Percentiles rank a stretch among this genome's conserved stretches.
Conservation (phyloP, 768 basidiomycete genomes). For the Mycena epipterygia region DNA sequence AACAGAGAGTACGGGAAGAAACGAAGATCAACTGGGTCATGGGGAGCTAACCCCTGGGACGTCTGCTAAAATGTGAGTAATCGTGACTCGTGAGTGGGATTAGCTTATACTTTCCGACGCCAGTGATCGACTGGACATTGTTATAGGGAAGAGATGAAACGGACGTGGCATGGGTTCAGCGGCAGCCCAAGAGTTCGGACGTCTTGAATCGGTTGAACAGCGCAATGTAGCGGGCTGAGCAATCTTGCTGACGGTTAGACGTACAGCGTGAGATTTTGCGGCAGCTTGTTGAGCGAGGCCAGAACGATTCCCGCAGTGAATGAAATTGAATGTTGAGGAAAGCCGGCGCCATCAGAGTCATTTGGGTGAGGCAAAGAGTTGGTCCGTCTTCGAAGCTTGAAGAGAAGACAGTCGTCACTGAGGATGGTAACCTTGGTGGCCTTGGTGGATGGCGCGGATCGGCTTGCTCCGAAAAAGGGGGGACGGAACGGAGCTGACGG, state of each 20-base stretch:
- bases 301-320: too few species aligned
- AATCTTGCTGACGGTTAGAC: too few species aligned
- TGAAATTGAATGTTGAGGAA: not conserved
- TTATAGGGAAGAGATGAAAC: not conserved
- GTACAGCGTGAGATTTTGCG: too few species aligned
- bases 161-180: not conserved
- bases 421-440: not conserved
- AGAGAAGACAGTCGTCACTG: not conserved
- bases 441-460: not conserved
- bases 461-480: not conserved
- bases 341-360: too few species aligned
- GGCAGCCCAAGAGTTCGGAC: too few species aligned
- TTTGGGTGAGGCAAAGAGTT: not conserved
- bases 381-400: not conserved
- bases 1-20: too few species aligned
- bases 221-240: too few species aligned
- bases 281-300: too few species aligned
- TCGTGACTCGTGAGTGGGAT: not conserved
- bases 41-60: not conserved
- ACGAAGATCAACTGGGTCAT: not conserved
- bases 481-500: not conserved
- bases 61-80: not conserved
- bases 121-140: not conserved
- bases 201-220: too few species aligned
- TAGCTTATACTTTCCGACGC: not conserved